A percentile compares a stretch with the other conserved stretches of the same genome.
Conservation (phyloP, 2,329 filamentous ascomycete genomes). For the Alternaria angustiovoidea region DNA sequence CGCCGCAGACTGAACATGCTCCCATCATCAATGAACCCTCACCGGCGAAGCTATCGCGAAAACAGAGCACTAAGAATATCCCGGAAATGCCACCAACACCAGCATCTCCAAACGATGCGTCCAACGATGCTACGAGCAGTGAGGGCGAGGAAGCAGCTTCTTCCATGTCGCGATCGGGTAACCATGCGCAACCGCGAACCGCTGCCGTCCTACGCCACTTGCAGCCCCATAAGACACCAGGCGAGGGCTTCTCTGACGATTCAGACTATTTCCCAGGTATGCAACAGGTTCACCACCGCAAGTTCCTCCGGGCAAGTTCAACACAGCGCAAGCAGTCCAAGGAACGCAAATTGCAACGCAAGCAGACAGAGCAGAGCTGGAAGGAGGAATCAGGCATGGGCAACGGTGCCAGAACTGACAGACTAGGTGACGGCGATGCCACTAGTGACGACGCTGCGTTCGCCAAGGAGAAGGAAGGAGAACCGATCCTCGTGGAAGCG, state of each 20-base stretch:
- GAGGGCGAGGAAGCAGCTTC: conserved; percentile 31
- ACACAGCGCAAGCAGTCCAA: conserved; percentile 44
- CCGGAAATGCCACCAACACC: conserved; percentile 39
- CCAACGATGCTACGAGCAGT: conserved; percentile 41
- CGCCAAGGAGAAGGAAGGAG: conserved; percentile 15
- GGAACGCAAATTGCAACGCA: conserved; percentile 46
- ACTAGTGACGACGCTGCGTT: conserved; percentile 31
- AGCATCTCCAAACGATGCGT: conserved; percentile 47
- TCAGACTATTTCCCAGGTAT: conserved; percentile 53
- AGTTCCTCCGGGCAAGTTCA: conserved; percentile 36
- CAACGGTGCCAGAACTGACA: conserved; percentile 54
- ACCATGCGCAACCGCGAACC: conserved; percentile 37
- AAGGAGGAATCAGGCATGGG: conserved; percentile 59
- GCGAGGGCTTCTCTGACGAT: conserved; percentile 54
- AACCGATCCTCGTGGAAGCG: conserved; percentile 42
- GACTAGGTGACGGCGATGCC: conserved; percentile 53
- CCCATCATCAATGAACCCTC: conserved; percentile 43
- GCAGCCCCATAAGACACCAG: conserved; percentile 33
- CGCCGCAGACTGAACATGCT: conserved; percentile 37
- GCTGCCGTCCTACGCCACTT: conserved; percentile 44
- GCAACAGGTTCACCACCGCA: conserved; percentile 40
- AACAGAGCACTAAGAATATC: conserved; percentile 38
- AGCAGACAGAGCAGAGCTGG: conserved; percentile 52
- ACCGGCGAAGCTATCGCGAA: conserved; percentile 39
- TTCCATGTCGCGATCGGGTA: conserved; percentile 23